Evolutionary conservation across 1,284 basidiomycete species (phyloP), one percentile per base, ranked within the genome.

Genomic region (Boletus semigastroideus): DNA sequence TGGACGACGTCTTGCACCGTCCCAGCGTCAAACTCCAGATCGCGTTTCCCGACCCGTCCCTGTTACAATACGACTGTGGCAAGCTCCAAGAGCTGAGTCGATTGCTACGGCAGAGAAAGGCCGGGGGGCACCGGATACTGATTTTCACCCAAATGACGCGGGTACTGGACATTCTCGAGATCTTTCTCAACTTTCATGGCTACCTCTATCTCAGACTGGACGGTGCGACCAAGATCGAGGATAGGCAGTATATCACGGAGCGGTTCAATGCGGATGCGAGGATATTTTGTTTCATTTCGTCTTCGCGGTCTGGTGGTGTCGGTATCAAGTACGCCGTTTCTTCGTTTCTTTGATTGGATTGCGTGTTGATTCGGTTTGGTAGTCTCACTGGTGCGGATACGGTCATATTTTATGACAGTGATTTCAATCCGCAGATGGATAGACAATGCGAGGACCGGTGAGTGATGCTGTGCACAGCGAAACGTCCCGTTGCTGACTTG

Each of bases 141-240:
- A 96, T 98, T 61, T 98, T 98, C 70, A 98, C 95, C 0, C 95
- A 98, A 66, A 98, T 98, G 95, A 98, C 95, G 20, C 81, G 83
- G 53, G 90, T 98, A 34, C 78, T 98, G 49, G 95, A 98, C 69
- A 95, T 98, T 51, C 78, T 98, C 46, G 96, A 98, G 67, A 86
- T 87, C 34, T 98, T 96, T 72, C 78, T 98, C 54, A 96, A 90
- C 63, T 87, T 93, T 59, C 93, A 95, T 62, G 96, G 95, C 0
- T 94, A 96, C 67, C 81, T 95, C 6, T 98, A 98, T 69, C 80
- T 98, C 10, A 83, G 95, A 6, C 75, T 98, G 20, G 96, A 98
- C 64, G 95, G 96, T 1, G 87, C 91, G 40, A 98, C 95, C 42
- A 95, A 94, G 73, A 94, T 98, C 53, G 95, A 98, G 70, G 92